phyloP scores from a whole-genome alignment of 1,284 basidiomycete species.

The Rhodotorula sp. region DNA sequence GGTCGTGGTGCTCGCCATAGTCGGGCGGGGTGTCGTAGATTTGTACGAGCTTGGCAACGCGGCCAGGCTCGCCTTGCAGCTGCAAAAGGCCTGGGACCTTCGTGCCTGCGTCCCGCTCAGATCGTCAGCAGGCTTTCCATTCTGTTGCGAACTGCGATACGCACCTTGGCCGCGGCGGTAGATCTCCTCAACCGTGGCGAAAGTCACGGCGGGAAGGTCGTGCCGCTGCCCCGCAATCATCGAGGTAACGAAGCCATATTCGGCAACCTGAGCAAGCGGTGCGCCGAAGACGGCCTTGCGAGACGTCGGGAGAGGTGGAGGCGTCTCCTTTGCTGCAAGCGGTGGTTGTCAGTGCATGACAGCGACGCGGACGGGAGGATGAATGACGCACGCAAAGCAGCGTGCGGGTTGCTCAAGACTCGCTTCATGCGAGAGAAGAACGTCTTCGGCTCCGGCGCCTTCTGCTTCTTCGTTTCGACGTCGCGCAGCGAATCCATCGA shows the following conservation, averaged over 20 bases:
- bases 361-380: not conserved
- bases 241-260: slow-evolving; percentile 48
- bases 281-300: slow-evolving; percentile 45
- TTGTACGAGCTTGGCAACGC: slow-evolving; percentile 47
- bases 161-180: slow-evolving; percentile 48
- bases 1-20: slow-evolving; percentile 51
- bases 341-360: too few relatives aligned
- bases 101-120: slow-evolving; percentile 42
- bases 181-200: slow-evolving; percentile 51
- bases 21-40: slow-evolving; percentile 49
- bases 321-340: slow-evolving; percentile 11
- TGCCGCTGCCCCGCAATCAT: slow-evolving; percentile 51
- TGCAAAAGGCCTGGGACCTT: slow-evolving; percentile 49
- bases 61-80: slow-evolving; percentile 47
- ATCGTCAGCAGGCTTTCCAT: not conserved
- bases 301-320: slow-evolving; percentile 4
- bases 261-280: slow-evolving; percentile 43
- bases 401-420: slow-evolving; percentile 19
- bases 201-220: slow-evolving; percentile 50
- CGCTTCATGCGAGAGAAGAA: slow-evolving; percentile 37
- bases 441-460: slow-evolving; percentile 2
- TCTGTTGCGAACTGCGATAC: not conserved
- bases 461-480: not conserved
- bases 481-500: not conserved
- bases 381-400: not conserved